Evolutionary conservation across 345 rosid genomes (phyloP).

Genomic region (Eucalyptus viminalis): DNA sequence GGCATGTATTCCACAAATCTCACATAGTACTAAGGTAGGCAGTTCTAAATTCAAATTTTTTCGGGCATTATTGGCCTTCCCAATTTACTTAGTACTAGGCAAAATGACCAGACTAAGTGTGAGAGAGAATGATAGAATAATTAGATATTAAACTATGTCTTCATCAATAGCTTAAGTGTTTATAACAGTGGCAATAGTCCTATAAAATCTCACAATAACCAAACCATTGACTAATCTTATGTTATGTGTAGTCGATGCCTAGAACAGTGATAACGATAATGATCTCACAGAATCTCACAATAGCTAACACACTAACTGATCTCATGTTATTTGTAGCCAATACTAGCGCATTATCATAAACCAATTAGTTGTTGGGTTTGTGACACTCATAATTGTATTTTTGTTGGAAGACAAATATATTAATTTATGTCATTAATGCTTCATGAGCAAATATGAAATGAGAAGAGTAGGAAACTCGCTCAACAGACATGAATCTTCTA

Average conservation of each 20-base stretch:
- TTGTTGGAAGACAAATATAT: background rate
- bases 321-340: background rate
- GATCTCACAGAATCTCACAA: background rate
- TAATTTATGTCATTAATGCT: background rate
- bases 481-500: background rate
- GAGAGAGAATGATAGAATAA: background rate
- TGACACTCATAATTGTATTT: background rate
- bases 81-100: no score
- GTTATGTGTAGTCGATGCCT: background rate
- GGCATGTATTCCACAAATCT: background rate
- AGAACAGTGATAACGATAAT: accelerated
- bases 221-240: background rate
- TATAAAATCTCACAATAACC: background rate
- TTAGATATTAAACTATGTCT: no score
- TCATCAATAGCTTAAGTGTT: background rate
- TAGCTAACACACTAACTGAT: accelerated
- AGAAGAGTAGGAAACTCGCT: background rate
- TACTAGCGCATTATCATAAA: background rate
- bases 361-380: background rate
- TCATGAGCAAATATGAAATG: background rate
- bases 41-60: no score
- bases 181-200: background rate
- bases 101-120: no score
- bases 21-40: background rate
- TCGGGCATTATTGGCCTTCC: accelerated